phyloP scores from a whole-genome alignment of 106 monocot species.

The Allium fistulosum region DNA sequence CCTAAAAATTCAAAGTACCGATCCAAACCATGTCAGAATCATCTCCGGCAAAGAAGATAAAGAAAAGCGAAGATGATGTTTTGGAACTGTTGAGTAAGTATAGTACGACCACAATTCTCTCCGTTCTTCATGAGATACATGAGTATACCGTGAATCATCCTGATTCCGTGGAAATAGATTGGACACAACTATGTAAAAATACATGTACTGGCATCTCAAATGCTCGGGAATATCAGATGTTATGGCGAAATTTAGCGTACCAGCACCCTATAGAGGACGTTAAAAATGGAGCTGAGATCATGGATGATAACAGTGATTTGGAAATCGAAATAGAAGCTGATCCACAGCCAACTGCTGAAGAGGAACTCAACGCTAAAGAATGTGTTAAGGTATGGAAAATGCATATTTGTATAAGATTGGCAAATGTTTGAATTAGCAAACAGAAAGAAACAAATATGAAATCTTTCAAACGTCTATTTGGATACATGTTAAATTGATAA shows the following conservation, averaged over 20 bases:
- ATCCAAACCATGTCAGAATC: not conserved
- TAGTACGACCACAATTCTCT: conserved; percentile 32
- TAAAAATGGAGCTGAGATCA: conserved; percentile 45
- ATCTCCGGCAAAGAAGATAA: conserved; percentile 1
- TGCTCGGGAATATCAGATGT: conserved; percentile 89
- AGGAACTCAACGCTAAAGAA: conserved; percentile 17
- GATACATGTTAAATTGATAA: no score
- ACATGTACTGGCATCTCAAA: conserved; percentile 64
- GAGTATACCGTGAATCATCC: conserved; percentile 21
- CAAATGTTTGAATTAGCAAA: no score
- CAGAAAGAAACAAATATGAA: no score
- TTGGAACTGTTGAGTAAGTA: conserved; percentile 31
- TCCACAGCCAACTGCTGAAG: conserved; percentile 21
- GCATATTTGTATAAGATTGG: no score
- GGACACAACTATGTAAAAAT: conserved; percentile 51
- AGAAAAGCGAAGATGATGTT: conserved; percentile 6
- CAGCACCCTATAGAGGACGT: conserved; percentile 36
- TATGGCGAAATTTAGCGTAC: conserved; percentile 89
- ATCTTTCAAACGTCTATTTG: no score
- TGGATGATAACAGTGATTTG: conserved; percentile 57
- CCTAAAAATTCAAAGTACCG: no score
- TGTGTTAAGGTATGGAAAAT: conserved; percentile 27
- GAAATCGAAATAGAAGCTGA: conserved; percentile 37
- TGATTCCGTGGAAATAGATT: conserved; percentile 44
- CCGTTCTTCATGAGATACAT: conserved; percentile 54